phyloP scores from a whole-genome alignment of 352 stramenopile species.

The Pythium phragmitis region DNA sequence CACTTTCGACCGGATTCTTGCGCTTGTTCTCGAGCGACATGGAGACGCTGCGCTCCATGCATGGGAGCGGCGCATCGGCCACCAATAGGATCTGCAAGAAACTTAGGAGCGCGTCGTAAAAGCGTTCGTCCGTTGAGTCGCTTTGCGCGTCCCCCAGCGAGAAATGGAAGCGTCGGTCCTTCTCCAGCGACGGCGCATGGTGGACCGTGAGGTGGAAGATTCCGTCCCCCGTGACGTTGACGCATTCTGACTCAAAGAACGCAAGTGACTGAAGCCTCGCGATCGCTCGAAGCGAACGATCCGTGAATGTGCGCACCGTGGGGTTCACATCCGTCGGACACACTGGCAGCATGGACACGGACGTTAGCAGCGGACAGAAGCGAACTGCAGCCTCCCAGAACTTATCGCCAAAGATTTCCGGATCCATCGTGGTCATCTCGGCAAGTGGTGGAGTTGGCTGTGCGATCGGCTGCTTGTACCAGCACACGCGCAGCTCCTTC shows the following conservation, averaged over 20 bases:
- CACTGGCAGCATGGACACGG: not conserved
- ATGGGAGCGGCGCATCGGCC: not conserved
- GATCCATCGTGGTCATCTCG: not conserved
- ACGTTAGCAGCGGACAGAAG: not conserved
- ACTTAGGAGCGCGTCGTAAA: not conserved
- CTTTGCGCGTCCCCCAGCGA: too few species aligned
- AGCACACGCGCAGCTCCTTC: not conserved
- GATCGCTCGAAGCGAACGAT: not conserved
- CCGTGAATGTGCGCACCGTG: not conserved
- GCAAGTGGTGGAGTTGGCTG: too few species aligned
- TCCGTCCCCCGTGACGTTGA: conserved; percentile 1
- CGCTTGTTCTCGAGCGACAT: not conserved
- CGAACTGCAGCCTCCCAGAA: not conserved
- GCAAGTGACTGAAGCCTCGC: not conserved
- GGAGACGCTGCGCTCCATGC: not conserved
- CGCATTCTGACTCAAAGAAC: not conserved
- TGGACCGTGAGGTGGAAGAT: not conserved
- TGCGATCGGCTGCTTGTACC: not conserved
- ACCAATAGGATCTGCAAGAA: not conserved
- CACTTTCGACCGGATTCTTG: not conserved
- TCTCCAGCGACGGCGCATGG: not conserved
- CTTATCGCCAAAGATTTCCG: not conserved
- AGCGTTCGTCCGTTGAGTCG: not conserved
- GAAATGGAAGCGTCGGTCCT: too few species aligned
- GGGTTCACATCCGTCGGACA: too few species aligned